Evolutionary conservation across 257 asterid genomes (phyloP), one percentile per base, ranked within the genome.

Genomic region (Solanum rostratum): DNA sequence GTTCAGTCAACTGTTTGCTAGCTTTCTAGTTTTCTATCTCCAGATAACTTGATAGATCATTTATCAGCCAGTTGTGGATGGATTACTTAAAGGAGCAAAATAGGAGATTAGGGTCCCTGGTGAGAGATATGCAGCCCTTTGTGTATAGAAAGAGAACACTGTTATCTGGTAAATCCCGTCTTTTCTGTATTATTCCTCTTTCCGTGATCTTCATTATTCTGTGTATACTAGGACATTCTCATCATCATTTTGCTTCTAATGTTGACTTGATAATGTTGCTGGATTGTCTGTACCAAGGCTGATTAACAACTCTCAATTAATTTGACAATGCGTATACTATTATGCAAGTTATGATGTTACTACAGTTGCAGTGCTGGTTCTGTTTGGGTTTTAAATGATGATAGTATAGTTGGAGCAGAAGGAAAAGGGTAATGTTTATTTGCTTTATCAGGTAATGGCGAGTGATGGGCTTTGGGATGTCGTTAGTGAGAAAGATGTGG

Each of bases 381-480:
- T 43, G 80, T 71, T 71, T 20, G 30, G 11, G 9, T 68, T 18
- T 18, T 11, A 43, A 71, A 43, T 71, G 55, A 6, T 27, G 13
- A n/a, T n/a, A n/a, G n/a, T n/a, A n/a, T n/a, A n/a, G 20, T 60
- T 60, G 68, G 2, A 60, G 33, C 16, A 22, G 30, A 63, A 63
- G 41, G 39, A n/a, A 27, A 63, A 62, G 6, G 4, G 33, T 68
- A 16, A 37, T 76, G 82, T 76, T 76, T 5, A 49, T 49, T 3
- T 74, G 60, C 9, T 45, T 59, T 68, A 84, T 76, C 90, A 96
- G 99, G 99, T 96, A 70, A 95, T 96, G 97, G 98, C 92, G 3
- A 93, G 98, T 79, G 99, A 96, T 76, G 98, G 99, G 50, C 90
- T 96, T 30, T 96, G 99, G 98, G 99, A 96, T 60, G 97, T 91